These are phyloP conservation scores for Mimosa pudica DNA, from an alignment of 306 rosid species.

Conservation along the genomic window DNA sequence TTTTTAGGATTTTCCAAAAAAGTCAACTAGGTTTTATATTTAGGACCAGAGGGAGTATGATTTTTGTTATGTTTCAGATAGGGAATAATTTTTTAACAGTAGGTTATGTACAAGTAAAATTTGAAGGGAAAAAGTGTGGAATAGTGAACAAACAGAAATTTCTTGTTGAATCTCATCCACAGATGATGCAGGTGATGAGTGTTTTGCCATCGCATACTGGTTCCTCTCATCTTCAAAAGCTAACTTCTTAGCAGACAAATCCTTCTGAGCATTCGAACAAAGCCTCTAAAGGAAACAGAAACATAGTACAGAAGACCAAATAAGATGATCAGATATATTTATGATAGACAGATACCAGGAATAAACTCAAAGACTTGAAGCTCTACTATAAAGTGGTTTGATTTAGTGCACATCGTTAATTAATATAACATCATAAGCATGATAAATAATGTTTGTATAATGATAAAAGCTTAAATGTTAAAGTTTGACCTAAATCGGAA, in stretches of 20 bases:
- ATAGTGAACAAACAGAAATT: slow-evolving; percentile 62
- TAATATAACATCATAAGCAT: too few species aligned
- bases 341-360: neutral
- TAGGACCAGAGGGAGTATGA: too few species aligned
- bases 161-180: slow-evolving; percentile 74
- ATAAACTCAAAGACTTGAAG: neutral
- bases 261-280: slow-evolving; percentile 45
- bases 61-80: neutral
- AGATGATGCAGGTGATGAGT: slow-evolving; percentile 54
- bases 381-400: neutral
- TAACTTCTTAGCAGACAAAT: slow-evolving; percentile 51
- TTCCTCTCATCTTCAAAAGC: slow-evolving; percentile 52
- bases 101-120: slow-evolving; percentile 28
- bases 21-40: too few species aligned
- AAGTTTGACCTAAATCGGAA: too few species aligned
- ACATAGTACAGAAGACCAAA: slow-evolving; percentile 28
- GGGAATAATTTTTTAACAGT: slow-evolving; percentile 6
- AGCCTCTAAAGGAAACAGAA: slow-evolving; percentile 49
- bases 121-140: slow-evolving; percentile 15
- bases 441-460: too few species aligned
- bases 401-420: neutral
- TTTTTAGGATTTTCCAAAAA: too few species aligned
- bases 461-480: too few species aligned
- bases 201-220: slow-evolving; percentile 53
- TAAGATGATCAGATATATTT: slow-evolving; percentile 5